Conservation (phyloP, 495 filamentous ascomycete genomes). For the Saxispiralis lemnorum region DNA sequence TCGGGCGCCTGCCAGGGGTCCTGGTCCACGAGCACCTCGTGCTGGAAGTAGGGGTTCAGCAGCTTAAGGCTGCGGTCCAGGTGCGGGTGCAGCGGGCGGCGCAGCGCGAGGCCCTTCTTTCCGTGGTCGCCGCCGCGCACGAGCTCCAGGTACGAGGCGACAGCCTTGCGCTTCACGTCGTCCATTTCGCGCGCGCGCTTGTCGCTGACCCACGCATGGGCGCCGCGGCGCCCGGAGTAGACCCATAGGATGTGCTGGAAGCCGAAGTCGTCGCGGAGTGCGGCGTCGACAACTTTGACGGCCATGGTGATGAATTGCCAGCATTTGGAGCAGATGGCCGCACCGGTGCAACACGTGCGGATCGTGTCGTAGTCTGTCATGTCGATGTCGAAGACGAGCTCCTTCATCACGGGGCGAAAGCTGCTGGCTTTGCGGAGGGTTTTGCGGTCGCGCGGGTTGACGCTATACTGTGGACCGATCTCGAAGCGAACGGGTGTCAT, state of each 20-base stretch:
- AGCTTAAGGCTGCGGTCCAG: constrained; percentile 72
- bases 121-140: constrained; percentile 65
- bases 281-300: constrained; percentile 77
- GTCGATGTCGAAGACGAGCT: constrained; percentile 97
- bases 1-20: constrained; percentile 61
- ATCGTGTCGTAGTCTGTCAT: constrained; percentile 96
- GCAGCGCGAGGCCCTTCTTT: constrained; percentile 74
- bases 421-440: constrained; percentile 52
- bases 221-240: constrained; percentile 88
- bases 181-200: constrained; percentile 64
- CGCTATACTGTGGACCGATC: constrained; percentile 85
- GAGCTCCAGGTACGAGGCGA: constrained; percentile 77
- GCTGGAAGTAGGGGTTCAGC: constrained; percentile 58
- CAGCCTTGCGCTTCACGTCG: constrained; percentile 61
- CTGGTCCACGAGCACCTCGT: constrained; percentile 63
- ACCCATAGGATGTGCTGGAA: constrained; percentile 97
- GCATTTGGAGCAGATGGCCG: constrained; percentile 84
- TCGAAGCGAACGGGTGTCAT: constrained; percentile 88
- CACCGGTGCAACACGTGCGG: constrained; percentile 81
- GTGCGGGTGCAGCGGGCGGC: constrained; percentile 80
- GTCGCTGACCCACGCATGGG: constrained; percentile 98
- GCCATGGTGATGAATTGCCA: constrained; percentile 97
- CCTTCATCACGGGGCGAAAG: constrained; percentile 67
- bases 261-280: constrained; percentile 80
- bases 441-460: constrained; percentile 89